These are phyloP conservation scores for Alternaria gaisen DNA, from an alignment of 2,329 filamentous ascomycete species.

Conservation along the genomic window DNA sequence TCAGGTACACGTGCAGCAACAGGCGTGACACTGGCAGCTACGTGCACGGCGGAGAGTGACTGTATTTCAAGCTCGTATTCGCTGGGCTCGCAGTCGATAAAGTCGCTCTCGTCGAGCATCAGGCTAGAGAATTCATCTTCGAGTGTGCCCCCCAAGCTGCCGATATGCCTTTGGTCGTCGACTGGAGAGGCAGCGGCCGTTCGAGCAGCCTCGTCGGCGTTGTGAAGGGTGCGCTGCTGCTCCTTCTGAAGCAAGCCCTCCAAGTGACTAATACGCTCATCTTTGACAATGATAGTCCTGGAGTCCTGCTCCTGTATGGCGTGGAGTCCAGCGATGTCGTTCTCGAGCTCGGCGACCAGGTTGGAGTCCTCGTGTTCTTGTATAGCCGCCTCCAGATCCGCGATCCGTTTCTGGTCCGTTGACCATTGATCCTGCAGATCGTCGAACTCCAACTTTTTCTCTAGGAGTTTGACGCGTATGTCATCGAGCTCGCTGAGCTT, in stretches of 20 bases:
- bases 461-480: neutral
- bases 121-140: constrained; percentile 23
- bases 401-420: constrained; percentile 10
- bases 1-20: neutral
- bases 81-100: constrained; percentile 15
- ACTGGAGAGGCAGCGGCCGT: constrained; percentile 23
- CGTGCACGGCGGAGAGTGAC: neutral
- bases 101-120: constrained; percentile 12
- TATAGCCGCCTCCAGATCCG: constrained; percentile 16
- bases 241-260: constrained; percentile 33
- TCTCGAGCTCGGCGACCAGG: constrained; percentile 16
- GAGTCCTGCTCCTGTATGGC: constrained; percentile 18
- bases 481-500: constrained; percentile 4
- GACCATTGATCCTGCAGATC: constrained; percentile 24
- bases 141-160: constrained; percentile 21
- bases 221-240: constrained; percentile 16
- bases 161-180: constrained; percentile 13
- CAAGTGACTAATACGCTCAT: constrained; percentile 36
- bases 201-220: constrained; percentile 17
- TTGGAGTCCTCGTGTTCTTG: constrained; percentile 8
- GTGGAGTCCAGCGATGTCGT: constrained; percentile 22
- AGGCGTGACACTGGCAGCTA: constrained; percentile 1
- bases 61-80: constrained; percentile 6
- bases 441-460: constrained; percentile 18
- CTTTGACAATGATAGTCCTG: constrained; percentile 30